Evolutionary conservation across 164 flowering plant genomes (phyloP), one percentile per base, ranked within the genome.

Genomic region (Aristolochia californica): DNA sequence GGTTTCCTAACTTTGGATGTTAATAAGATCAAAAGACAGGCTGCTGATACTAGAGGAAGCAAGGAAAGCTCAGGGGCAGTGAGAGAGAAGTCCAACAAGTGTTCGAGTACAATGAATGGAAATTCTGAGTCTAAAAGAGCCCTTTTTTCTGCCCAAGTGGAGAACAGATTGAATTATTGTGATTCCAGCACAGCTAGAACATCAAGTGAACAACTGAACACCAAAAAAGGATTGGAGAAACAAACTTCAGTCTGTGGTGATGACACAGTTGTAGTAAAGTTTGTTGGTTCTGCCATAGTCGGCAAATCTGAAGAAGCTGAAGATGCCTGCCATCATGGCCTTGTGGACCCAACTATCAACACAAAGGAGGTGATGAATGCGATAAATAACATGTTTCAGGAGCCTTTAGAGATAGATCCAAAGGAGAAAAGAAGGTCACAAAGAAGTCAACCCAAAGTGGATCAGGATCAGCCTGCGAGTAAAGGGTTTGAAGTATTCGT

Each of bases 271-370:
- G 83, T 85, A 57, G 79, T 74, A 57, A 81, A 76, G 66, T 85
- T 87, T 73, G 81, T 83, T 50, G 89, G 75, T 60, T 80, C 77
- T 49, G 87, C 91, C n/a, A 74, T 83, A 53, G 82, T 78, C 62
- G 91, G 91, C 47, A 83, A 78, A 60, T 78, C 90, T 56, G 82
- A 77, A 27, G 56, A 77, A 70, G 76, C 88, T 40, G 97, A 90
- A 75, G 82, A 84, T 79, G 85, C 90, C 49, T 83, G 91, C 58
- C 99, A 93, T 71, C 99, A 87, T 70, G 99, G 99, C 48, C 70
- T 93, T 51, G 90, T 93, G 53, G 99, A 93, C 51, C 99, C 97
- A 50, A 89, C 96, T 13, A 76, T 93, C 63, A 85, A 89, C 69
- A 77, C 78, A 72, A 93, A 79, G 71, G 99, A 93, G 68, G 99